phyloP scores from a whole-genome alignment of 257 asterid genomes.

The Fraxinus pennsylvanica region DNA sequence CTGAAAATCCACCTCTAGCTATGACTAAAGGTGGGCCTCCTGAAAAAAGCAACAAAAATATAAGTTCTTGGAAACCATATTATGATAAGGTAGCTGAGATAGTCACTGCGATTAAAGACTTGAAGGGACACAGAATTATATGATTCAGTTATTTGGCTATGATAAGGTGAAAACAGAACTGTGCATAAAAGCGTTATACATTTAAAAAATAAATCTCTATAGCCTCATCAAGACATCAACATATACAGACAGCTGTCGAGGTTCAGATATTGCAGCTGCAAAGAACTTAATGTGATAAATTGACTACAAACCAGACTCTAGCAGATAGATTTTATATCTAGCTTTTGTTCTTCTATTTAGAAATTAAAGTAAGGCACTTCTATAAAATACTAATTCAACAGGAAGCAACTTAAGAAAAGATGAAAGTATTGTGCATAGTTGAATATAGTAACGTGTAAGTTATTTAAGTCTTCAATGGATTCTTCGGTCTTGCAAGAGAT shows the following conservation, averaged over 20 bases:
- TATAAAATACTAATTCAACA: background rate
- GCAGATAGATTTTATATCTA: background rate
- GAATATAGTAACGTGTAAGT: background rate
- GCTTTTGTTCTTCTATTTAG: background rate
- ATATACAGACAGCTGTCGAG: background rate
- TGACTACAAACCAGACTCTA: background rate
- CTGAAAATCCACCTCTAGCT: constrained; percentile 92
- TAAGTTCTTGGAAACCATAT: constrained; percentile 6
- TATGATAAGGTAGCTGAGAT: background rate
- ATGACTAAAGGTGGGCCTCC: constrained; percentile 68
- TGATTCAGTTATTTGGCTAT: background rate
- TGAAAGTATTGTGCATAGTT: background rate
- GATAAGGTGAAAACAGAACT: background rate
- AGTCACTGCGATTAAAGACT: background rate
- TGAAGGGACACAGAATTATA: background rate
- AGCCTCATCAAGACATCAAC: background rate
- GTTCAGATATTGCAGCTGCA: background rate
- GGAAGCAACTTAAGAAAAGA: background rate
- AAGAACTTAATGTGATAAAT: background rate
- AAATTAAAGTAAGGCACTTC: background rate
- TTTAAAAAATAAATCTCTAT: background rate
- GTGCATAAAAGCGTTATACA: background rate
- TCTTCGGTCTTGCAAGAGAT: background rate
- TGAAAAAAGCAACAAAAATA: constrained; percentile 32
- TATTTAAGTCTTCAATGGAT: background rate